A percentile compares a stretch with the other conserved stretches of the same genome.
Conservation (phyloP, 2,329 filamentous ascomycete species). For the Pseudofabraea citricarpa region DNA sequence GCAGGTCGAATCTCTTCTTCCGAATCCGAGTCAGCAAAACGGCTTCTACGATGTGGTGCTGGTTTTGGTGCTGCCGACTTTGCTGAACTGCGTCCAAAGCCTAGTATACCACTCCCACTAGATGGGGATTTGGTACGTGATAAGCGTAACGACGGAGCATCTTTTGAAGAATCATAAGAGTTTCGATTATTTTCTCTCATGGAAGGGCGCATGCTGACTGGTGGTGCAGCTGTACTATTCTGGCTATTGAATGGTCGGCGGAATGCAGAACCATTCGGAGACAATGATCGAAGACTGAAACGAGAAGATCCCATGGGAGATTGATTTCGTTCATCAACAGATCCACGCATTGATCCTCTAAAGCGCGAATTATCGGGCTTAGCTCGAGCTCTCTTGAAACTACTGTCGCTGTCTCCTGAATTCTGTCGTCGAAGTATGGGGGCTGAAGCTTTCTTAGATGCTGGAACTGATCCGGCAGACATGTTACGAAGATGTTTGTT, state of each 20-base stretch:
- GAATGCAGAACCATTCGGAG: slow-evolving; percentile 52
- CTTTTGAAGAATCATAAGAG: slow-evolving; percentile 41
- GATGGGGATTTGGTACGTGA: slow-evolving; percentile 12
- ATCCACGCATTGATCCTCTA: slow-evolving; percentile 67
- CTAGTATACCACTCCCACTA: slow-evolving; percentile 5
- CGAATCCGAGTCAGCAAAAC: slow-evolving; percentile 29
- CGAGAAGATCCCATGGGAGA: slow-evolving; percentile 45
- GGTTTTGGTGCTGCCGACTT: slow-evolving; percentile 12
- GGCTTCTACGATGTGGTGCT: slow-evolving; percentile 11
- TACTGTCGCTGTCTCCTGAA: slow-evolving; percentile 72
- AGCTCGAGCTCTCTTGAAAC: slow-evolving; percentile 65
- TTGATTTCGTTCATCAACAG: slow-evolving; percentile 20
- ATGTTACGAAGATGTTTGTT: slow-evolving; percentile 17
- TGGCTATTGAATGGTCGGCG: slow-evolving; percentile 35
- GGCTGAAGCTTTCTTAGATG: slow-evolving; percentile 5
- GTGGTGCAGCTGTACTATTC: slow-evolving; percentile 30
- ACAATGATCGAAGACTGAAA: slow-evolving; percentile 67
- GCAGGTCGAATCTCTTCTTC: slow-evolving; percentile 26
- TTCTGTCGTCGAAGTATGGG: slow-evolving; percentile 44
- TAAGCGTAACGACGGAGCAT: slow-evolving; percentile 15
- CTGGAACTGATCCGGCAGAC: slow-evolving; percentile 15
- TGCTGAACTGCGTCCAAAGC: slow-evolving; percentile 20
- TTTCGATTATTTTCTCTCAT: slow-evolving; percentile 16
- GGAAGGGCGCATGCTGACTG: slow-evolving; percentile 7
- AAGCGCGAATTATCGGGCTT: slow-evolving; percentile 51